Conservation (phyloP, 257 asterid species). For the Fraxinus cuspidata region DNA sequence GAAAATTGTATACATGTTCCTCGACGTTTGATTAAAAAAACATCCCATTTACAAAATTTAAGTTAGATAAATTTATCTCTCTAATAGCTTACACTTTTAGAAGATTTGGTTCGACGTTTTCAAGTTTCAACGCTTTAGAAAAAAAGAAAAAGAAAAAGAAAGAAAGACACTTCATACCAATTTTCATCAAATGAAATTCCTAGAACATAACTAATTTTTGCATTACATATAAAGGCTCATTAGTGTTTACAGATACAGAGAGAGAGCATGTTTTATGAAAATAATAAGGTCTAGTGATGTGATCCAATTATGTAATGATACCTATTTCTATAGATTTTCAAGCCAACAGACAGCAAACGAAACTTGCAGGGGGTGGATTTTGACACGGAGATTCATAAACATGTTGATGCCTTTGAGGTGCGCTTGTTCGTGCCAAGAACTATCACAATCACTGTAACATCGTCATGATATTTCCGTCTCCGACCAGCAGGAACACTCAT, state of each 20-base stretch:
- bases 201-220: neutral
- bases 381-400: conserved; percentile 34
- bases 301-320: neutral
- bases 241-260: neutral
- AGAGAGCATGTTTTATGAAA: neutral
- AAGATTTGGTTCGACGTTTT: too few relatives aligned
- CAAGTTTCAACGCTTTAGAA: neutral
- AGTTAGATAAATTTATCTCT: too few relatives aligned
- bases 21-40: too few relatives aligned
- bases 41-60: too few relatives aligned
- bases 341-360: conserved; percentile 25
- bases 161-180: neutral
- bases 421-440: conserved; percentile 76
- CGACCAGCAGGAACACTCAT: conserved; percentile 92
- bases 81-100: neutral
- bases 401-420: conserved; percentile 85
- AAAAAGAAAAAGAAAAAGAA: too few relatives aligned
- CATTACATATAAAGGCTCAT: neutral
- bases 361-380: neutral
- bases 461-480: conserved; percentile 87
- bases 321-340: conserved; percentile 2
- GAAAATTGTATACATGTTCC: too few relatives aligned
- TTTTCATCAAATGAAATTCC: neutral
- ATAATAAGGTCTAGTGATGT: neutral
- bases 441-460: conserved; percentile 80